These are phyloP conservation scores for Zizania latifolia DNA, from an alignment of 176 grass and related monocot species.

Conservation along the genomic window DNA sequence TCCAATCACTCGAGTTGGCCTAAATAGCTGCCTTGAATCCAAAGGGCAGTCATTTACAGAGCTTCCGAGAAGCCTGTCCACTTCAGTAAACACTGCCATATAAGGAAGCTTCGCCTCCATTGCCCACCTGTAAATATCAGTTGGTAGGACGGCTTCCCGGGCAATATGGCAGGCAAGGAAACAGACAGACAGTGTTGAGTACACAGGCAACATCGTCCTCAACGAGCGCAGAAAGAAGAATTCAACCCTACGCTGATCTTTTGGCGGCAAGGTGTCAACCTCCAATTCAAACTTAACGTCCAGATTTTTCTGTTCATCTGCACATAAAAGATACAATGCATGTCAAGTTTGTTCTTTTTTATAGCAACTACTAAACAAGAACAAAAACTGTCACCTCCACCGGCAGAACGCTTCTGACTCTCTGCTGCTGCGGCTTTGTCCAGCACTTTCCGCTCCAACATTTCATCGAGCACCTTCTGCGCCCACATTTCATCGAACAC, in stretches of 20 bases:
- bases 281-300: constrained; percentile 10
- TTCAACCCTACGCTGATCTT: constrained; percentile 22
- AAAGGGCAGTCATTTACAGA: constrained; percentile 44
- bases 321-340: constrained; percentile 3
- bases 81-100: constrained; percentile 52
- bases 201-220: constrained; percentile 60
- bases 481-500: too few species aligned
- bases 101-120: constrained; percentile 71
- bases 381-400: constrained; percentile 3
- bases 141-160: constrained; percentile 64
- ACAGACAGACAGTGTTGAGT: constrained; percentile 72
- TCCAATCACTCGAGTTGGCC: constrained; percentile 56
- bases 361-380: neutral
- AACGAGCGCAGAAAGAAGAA: constrained; percentile 50
- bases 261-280: constrained; percentile 30
- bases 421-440: neutral
- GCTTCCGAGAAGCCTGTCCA: constrained; percentile 55
- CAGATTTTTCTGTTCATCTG: constrained; percentile 24
- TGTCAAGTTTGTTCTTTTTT: neutral
- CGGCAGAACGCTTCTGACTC: neutral
- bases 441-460: constrained; percentile 41
- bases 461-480: constrained; percentile 56
- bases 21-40: constrained; percentile 60
- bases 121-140: constrained; percentile 65
- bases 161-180: constrained; percentile 71